Evolutionary conservation across 2,329 filamentous ascomycete genomes (phyloP), one percentile per base, ranked within the genome.

Genomic region (Aureobasidium pullulans): DNA sequence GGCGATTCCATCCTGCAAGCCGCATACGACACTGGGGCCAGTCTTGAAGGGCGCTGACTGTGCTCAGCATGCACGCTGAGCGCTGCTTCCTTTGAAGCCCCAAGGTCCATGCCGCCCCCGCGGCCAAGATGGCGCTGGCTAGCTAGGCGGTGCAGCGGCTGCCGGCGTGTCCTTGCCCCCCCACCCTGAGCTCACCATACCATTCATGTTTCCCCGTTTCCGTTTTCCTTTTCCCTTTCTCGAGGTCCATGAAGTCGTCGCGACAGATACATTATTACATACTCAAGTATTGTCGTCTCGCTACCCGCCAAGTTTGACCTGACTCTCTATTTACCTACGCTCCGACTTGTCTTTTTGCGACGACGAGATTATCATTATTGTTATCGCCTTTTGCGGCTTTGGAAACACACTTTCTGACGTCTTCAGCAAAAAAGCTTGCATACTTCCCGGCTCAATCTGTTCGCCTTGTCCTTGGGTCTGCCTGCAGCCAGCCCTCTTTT

Each of bases 21-120:
- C 59, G 59, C 59, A 61, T 57, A 57, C 59, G 59, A 61, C 59
- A 61, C 59, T 50, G 32, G 16, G 48, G 50, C 59, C 43, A 56
- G 40, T 49, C 31, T 39, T 50, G 49, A 34, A 60, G 59, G 34
- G 16, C 43, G 59, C 44, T 61, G 59, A 57, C 50, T 57, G 59
- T 44, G 52, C 40, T 52, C 46, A 52, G 57, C 57, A 57, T 57
- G 54, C 54, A 57, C 52, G 53, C 40, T 57, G 42, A 36, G 42
- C 23, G 37, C 31, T 46, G 40, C 31, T 19, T 39, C 13, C 43
- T 40, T 13, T 9, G 7, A 32, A 16, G 34, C 23, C 28, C 16
- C 31, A 44, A 29, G 42, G 32, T 15, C 16, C 32, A 48, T 57
- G 54, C 43, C 54, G 43, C 54, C 42, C 49, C 42, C 42, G 43